Base-by-base conservation (phyloP, 1,284 basidiomycete genomes). In the Rhodotorula sp. region DNA sequence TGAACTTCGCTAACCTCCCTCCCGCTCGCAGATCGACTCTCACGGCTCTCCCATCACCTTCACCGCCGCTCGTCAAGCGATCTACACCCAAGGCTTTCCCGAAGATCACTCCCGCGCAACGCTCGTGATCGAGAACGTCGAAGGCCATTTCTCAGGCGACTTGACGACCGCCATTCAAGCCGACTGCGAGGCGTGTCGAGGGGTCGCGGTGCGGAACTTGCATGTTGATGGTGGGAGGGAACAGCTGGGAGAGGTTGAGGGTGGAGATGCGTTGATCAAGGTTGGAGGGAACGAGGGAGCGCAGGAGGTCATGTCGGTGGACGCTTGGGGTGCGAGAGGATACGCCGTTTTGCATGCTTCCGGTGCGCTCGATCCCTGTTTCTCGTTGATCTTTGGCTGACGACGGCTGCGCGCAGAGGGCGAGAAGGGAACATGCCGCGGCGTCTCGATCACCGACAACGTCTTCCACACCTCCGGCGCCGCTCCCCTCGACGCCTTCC, bases 141-240 rank as follows among this genome's bases (percentile, higher is more conserved):
- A 58, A 20, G 61, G 65, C 4, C 64, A 65, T 7, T 52, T 47
- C 40, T 54, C 51, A 4, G 72, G 72, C 57, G 72, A 74, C 24
- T 28, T 71, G 26, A 52, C 72, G 34, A 73, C 72, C 7, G 70
- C 72, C 18, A 62, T 74, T 52, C 57, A 67, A 28, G 72, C 72
- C 5, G 54, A 67, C 44, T 74, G 72, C 44, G 59, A 58, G 4
- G 9, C 5, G 4, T 74, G 72, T 28, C 40, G 53, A 1, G 67
- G 67, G 1, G 63, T 63, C 1, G 18, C 34, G 10, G 59, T 74
- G 22, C 26, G 53, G 28, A 68, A 64, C 52, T 16, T 71, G 55
- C 67, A 71, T 13, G 53, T 74, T 28, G 72, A 74, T 24, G 72
- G 69, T n/a, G 72, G 72, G 26, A 46, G 69, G 37, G 65, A 59